Evolutionary conservation across 371 early-diverging fungal genomes (phyloP), one percentile per base, ranked within the genome.

Genomic region (Lichtheimia ornata): DNA sequence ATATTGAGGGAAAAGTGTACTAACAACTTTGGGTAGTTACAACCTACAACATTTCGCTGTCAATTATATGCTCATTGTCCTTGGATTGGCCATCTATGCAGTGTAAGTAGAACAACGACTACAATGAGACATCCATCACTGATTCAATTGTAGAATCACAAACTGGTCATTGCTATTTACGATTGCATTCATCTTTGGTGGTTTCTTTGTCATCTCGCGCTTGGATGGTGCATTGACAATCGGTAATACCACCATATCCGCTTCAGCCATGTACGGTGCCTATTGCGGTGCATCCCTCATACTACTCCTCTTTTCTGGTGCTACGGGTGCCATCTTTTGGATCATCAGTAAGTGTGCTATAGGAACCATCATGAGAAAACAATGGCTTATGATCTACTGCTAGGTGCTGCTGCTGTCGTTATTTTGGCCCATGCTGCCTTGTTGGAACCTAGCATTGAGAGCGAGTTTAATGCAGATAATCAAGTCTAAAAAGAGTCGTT

Each of bases 311-410:
- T 72, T 88, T 62, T 85, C 85, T 25, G 85, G 85, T 5, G 79
- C 86, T 41, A 79, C 86, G 7, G 84, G 85, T 11, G 80, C 83
- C 25, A 71, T 88, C 51, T 88, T 88, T 53, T 88, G 88, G 88
- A 81, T 88, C 56, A 71, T 86, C 55, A 85, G 86, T 83, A 79
- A 47, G 47, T 22, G 14, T 2, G 1, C n/a, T 43, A n/a, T n/a
- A 47, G 14, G 17, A 17, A 0, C 17, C 9, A 9, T 35, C 35
- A 55, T 18, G 42, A 40, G 25, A 20, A 20, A 0, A 20, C 17
- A 3, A 24, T 27, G 50, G 1, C 12, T 40, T 3, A 5, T 41
- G n/a, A 53, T 35, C 20, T 52, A 17, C n/a, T 22, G 7, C 41
- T 61, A 85, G 84, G 85, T 56, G 87, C 86, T 51, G 83, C 84